A percentile compares a stretch with the other conserved stretches of the same genome.
Conservation (phyloP, 129 eudicot species). For the Glebionis coronaria region DNA sequence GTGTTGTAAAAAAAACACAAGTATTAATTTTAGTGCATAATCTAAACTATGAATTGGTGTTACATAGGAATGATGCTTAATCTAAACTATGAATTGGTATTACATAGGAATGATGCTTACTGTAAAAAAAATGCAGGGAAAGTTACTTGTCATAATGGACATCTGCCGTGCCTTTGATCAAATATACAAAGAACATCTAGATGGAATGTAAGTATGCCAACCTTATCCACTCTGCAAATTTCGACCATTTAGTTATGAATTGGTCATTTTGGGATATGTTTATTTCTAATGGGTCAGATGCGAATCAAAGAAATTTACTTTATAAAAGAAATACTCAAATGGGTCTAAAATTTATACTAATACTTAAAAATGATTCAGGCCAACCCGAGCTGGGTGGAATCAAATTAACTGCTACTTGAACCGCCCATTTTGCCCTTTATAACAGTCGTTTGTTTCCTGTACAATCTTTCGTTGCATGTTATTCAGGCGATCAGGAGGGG, state of each 20-base stretch:
- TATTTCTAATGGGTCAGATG: not conserved
- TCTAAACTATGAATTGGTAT: not conserved
- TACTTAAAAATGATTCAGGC: no score
- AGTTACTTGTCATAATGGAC: conserved; percentile 43
- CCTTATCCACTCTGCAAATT: not conserved
- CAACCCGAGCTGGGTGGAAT: no score
- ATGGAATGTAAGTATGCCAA: conserved; percentile 37
- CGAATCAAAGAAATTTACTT: no score
- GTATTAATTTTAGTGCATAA: not conserved
- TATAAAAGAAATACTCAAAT: no score
- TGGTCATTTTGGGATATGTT: not conserved
- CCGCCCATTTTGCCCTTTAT: no score
- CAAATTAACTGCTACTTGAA: no score
- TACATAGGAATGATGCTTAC: conserved; percentile 1
- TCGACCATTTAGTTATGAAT: not conserved
- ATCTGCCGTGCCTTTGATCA: conserved; percentile 48
- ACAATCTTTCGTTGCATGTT: no score
- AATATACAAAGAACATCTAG: conserved; percentile 46
- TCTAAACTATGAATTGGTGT: not conserved
- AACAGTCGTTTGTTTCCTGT: no score
- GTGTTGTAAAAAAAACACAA: not conserved
- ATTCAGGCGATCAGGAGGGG: no score
- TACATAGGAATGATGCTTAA: not conserved
- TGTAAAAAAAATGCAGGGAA: conserved; percentile 24
- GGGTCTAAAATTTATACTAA: no score